phyloP scores from a whole-genome alignment of 2,329 filamentous ascomycete species.

The Venturia aucupariae region DNA sequence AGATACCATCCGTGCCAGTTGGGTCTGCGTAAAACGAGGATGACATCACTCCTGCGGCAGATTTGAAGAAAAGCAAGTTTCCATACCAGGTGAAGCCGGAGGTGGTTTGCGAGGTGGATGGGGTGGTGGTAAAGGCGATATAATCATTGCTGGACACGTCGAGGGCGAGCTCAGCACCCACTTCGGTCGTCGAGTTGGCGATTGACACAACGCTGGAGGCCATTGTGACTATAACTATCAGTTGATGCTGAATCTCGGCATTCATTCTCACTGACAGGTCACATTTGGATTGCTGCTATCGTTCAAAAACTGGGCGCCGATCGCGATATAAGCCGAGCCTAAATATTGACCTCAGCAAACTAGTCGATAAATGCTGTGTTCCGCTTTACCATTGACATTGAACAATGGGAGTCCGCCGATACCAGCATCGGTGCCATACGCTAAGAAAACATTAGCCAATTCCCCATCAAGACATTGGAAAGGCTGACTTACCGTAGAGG shows the following conservation, averaged over 20 bases:
- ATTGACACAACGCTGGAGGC: not conserved
- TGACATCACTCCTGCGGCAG: not conserved
- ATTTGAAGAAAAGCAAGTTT: not conserved
- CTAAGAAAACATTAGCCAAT: not conserved
- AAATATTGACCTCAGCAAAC: not conserved
- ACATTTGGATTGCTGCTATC: not conserved
- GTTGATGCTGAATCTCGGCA: not conserved
- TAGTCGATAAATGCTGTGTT: not conserved
- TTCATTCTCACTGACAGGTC: not conserved
- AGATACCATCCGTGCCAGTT: not conserved
- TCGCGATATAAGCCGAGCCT: not conserved
- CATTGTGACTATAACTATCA: not conserved
- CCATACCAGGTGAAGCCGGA: conserved; percentile 3
- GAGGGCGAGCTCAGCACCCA: not conserved
- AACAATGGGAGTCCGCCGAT: conserved; percentile 5
- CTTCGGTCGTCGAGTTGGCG: not conserved
- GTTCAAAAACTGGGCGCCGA: not conserved
- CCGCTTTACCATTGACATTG: not conserved
- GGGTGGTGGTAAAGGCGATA: not conserved
- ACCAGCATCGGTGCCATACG: not conserved
- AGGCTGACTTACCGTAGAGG: not conserved
- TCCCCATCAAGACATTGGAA: not conserved
- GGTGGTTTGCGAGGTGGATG: not conserved
- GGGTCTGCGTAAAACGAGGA: conserved; percentile 2
- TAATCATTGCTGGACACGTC: not conserved